A percentile compares a stretch with the other conserved stretches of the same genome.
Evolutionary conservation across 2,329 filamentous ascomycete genomes (phyloP).

Genomic region (Fusarium sp.): DNA sequence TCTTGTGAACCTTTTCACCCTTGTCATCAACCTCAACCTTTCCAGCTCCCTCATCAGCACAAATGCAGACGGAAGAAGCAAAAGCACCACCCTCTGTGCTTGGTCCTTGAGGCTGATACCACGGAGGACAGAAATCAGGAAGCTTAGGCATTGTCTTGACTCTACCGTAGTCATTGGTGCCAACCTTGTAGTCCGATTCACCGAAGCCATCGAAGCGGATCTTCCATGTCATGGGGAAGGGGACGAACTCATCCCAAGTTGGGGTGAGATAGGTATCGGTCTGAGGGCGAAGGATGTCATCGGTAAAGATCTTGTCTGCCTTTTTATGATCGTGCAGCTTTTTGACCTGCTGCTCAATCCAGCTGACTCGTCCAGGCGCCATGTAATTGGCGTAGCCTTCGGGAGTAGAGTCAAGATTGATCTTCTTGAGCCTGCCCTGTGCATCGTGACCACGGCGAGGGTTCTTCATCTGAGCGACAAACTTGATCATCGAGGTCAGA

Average conservation of each 20-base stretch:
- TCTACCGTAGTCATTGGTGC: neutral
- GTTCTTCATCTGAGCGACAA: conserved; percentile 36
- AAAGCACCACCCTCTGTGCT: neutral
- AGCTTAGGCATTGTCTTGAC: neutral
- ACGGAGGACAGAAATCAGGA: neutral
- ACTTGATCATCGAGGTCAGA: conserved; percentile 29
- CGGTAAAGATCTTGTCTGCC: neutral
- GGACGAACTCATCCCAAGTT: conserved; percentile 4
- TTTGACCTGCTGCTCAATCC: neutral
- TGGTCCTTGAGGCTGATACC: neutral
- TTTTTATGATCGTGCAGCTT: neutral
- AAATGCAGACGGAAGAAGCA: neutral
- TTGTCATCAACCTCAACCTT: neutral
- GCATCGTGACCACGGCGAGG: conserved; percentile 36
- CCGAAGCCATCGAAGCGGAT: conserved; percentile 5
- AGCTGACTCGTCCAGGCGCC: neutral
- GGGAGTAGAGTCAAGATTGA: conserved; percentile 13
- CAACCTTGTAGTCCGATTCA: neutral
- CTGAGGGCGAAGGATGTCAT: neutral
- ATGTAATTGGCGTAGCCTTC: conserved; percentile 39
- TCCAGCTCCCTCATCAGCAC: neutral
- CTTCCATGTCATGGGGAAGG: conserved; percentile 10
- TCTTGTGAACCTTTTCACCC: neutral
- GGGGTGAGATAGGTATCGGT: neutral
- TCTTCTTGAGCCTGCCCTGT: conserved; percentile 29